phyloP scores from a whole-genome alignment of 768 basidiomycete species.

The Boletus fagicola region DNA sequence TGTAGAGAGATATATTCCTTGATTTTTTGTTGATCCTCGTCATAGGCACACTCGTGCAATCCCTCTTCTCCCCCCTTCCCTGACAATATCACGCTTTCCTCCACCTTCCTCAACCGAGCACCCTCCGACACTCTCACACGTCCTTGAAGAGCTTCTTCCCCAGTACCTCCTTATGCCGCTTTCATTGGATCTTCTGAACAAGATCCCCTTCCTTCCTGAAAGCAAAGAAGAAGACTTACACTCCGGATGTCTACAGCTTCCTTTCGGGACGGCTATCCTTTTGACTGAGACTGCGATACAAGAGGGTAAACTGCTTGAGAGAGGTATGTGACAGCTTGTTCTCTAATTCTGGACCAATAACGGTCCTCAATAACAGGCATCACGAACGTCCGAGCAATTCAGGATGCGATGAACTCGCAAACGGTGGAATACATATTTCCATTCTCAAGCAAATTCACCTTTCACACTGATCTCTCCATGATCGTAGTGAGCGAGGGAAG shows the following conservation, averaged over 20 bases:
- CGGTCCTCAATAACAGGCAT: conserved; percentile 44
- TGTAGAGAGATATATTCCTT: conserved; percentile 26
- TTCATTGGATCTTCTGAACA: conserved; percentile 62
- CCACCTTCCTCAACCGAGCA: conserved; percentile 31
- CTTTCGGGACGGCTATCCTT: conserved; percentile 56
- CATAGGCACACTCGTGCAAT: conserved; percentile 64
- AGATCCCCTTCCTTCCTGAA: conserved; percentile 56
- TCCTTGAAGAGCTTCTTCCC: conserved; percentile 61
- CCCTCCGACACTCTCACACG: conserved; percentile 48
- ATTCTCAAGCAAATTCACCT: conserved; percentile 62
- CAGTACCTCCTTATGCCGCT: conserved; percentile 54
- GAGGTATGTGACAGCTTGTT: conserved; percentile 27
- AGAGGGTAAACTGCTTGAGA: conserved; percentile 65
- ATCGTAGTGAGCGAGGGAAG: conserved; percentile 60
- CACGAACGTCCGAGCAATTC: conserved; percentile 58
- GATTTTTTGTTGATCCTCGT: conserved; percentile 1
- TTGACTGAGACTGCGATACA: conserved; percentile 64
- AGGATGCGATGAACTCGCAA: conserved; percentile 63
- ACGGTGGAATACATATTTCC: conserved; percentile 75
- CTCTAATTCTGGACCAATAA: not conserved
- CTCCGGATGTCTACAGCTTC: conserved; percentile 72
- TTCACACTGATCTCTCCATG: conserved; percentile 71
- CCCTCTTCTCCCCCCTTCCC: conserved; percentile 62
- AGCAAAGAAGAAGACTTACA: conserved; percentile 70
- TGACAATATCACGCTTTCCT: conserved; percentile 66